Percentiles rank a stretch among this genome's conserved stretches.
These are phyloP conservation scores for Deinandra increscens DNA, from an alignment of 129 eudicot genomes.

Conservation along the genomic window DNA sequence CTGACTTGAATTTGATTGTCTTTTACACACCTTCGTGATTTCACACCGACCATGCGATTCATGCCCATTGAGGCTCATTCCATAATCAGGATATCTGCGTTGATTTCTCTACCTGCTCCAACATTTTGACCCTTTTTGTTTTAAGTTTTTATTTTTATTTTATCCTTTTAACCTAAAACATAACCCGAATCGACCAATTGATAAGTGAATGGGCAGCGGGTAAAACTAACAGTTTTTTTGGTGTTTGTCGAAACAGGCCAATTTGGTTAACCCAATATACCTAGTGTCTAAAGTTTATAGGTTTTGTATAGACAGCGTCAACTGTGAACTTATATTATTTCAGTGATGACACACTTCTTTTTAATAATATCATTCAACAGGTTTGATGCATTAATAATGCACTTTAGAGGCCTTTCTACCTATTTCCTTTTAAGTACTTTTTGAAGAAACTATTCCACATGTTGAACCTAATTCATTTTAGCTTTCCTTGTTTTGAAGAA, in stretches of 20 bases:
- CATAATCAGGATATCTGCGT: too few species aligned
- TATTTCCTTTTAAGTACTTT: not conserved
- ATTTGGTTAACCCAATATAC: not conserved
- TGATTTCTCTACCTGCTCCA: not conserved
- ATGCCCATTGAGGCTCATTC: too few species aligned
- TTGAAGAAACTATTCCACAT: not conserved
- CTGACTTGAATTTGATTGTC: too few species aligned
- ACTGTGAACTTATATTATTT: not conserved
- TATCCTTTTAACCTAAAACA: not conserved
- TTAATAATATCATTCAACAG: not conserved
- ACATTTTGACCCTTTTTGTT: not conserved
- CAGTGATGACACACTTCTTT: not conserved
- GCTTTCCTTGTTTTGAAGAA: too few species aligned
- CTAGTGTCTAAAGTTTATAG: not conserved
- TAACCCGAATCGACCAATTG: not conserved
- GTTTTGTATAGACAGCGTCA: not conserved
- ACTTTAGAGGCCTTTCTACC: not conserved
- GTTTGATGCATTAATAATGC: not conserved
- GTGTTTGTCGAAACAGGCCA: not conserved
- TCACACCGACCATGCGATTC: too few species aligned
- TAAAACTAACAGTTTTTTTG: not conserved
- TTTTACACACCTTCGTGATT: too few species aligned
- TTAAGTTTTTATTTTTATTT: not conserved
- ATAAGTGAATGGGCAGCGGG: not conserved
- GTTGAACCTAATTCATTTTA: too few species aligned